Base-by-base conservation (phyloP, 352 stramenopile species). In the Thraustochytrium sp. region DNA sequence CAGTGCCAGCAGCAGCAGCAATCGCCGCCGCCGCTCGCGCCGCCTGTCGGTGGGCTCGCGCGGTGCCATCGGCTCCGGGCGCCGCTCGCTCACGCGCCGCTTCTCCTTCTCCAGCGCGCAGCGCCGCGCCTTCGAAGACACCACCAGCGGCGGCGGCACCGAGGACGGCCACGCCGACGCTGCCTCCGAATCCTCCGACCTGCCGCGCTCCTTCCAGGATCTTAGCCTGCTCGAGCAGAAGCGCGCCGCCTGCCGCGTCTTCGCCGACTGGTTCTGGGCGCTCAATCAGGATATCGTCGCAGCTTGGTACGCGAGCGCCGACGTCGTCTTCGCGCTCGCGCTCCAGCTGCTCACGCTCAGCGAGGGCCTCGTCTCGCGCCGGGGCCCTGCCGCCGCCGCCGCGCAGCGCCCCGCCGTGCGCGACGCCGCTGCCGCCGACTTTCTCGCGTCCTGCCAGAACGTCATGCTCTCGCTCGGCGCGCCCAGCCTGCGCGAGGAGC, bases 291-390 rank as follows among this genome's bases (percentile, higher is more conserved):
- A 80, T 23, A 48, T 72, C 18, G 13, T 80, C 11, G 51, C 16
- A 0, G 48, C 44, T n/a, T 46, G 31, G 68, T 38, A 51, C 37
- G 5, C 37, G 1, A 40, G n/a, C 23, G 31, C 48, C 5, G 23
- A 80, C 5, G 44, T 63, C 3, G 42, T 80, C 48, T 80, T 80
- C n/a, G 68, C 68, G 23, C 37, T 80, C 23, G 68, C 38, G 2
- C 42, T 80, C 8, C 68, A 80, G 68, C 68, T 80, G 5, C 11
- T 53, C 26, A 63, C 21, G 0, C 31, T 80, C 5, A 48, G 31
- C 23, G 53, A 80, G 44, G 53, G 34, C 1, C 49, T 23, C 18
- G 40, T 26, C 59, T 21, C 59, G 9, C 36, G 46, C 11, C 36
- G 42, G 26, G 26, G 21, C 11, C 59, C 36, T 1, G n/a, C n/a